These are phyloP conservation scores for Microbotryomycetes sp. DNA, from an alignment of 1,284 basidiomycete species.

Conservation along the genomic window DNA sequence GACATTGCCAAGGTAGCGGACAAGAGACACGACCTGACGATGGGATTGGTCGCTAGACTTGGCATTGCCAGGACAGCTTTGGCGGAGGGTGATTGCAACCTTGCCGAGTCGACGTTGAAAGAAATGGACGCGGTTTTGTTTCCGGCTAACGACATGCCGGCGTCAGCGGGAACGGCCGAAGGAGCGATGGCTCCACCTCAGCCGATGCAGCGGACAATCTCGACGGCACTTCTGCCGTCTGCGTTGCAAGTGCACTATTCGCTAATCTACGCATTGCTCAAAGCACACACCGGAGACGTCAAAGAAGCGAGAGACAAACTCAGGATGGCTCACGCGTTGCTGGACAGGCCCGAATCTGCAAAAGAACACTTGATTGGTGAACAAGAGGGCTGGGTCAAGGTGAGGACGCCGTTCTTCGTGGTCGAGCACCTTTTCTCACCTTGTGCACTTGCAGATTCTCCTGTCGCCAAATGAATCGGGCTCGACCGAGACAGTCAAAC, in stretches of 20 bases:
- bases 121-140: not conserved
- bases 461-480: too few relatives aligned
- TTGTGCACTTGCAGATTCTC: too few relatives aligned
- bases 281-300: constrained; percentile 5
- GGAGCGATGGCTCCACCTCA: not conserved
- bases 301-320: constrained; percentile 11
- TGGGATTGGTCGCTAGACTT: constrained; percentile 1
- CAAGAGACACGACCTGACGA: not conserved
- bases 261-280: constrained; percentile 4
- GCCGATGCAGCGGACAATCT: not conserved
- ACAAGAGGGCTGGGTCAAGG: not conserved
- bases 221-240: not conserved
- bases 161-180: not conserved
- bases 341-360: not conserved
- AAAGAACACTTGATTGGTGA: not conserved
- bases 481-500: too few relatives aligned
- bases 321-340: constrained; percentile 10
- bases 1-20: constrained; percentile 1
- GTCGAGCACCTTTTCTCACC: too few relatives aligned
- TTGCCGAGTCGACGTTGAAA: not conserved
- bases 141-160: not conserved
- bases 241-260: constrained; percentile 6
- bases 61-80: constrained; percentile 3
- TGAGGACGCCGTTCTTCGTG: too few relatives aligned
- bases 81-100: not conserved